These are phyloP conservation scores for Solanum arcanum DNA, from an alignment of 257 asterid genomes.

Conservation along the genomic window DNA sequence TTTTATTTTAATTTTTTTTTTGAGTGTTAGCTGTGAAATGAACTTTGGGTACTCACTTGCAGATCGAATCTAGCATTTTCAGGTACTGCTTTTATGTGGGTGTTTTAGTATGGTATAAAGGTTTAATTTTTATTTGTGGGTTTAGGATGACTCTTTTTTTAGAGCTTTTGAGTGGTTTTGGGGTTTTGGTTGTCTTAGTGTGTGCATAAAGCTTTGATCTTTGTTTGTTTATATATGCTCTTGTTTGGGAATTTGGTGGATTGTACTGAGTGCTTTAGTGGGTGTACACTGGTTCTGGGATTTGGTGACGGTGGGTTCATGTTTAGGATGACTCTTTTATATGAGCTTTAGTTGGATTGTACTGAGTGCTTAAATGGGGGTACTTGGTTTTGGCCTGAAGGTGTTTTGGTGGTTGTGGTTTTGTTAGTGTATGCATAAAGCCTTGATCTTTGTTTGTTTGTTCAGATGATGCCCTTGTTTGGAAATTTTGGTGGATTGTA, in stretches of 20 bases:
- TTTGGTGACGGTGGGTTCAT: background rate
- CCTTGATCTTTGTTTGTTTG: background rate
- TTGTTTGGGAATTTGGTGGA: background rate
- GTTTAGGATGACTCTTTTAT: background rate
- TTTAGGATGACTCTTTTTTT: background rate
- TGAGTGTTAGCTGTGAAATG: background rate
- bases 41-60: background rate
- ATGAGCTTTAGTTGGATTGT: background rate
- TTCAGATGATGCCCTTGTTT: background rate
- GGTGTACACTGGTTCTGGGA: background rate
- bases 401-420: background rate
- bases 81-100: background rate
- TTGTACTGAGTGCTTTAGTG: background rate
- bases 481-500: background rate
- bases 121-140: background rate
- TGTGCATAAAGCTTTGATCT: background rate
- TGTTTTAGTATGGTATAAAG: background rate
- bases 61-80: constrained; percentile 2
- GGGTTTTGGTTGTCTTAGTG: background rate
- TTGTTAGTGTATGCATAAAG: background rate
- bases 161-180: background rate
- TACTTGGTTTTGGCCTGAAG: background rate
- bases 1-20: background rate
- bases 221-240: background rate
- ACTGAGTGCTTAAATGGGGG: background rate